Percentiles rank a stretch among this genome's conserved stretches.
phyloP scores from a whole-genome alignment of 495 filamentous ascomycete species.

The Ramalina intermedia region DNA sequence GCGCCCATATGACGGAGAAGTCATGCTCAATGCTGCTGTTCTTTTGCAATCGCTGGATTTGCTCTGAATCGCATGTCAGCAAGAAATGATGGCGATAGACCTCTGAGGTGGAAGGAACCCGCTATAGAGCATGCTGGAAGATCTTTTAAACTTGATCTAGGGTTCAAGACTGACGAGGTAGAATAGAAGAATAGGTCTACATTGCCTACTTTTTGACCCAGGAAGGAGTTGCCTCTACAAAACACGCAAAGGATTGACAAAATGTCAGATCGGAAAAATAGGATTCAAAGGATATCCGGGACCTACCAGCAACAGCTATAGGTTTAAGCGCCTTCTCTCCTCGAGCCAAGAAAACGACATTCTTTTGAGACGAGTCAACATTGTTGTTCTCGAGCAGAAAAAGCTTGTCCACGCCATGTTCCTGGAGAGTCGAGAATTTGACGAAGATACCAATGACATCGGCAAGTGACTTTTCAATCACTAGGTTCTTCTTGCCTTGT shows the following conservation, averaged over 20 bases:
- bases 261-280: constrained; percentile 1
- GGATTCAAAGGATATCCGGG: background rate
- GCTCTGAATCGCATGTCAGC: constrained; percentile 53
- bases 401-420: constrained; percentile 93
- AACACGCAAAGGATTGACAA: background rate
- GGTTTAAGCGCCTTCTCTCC: constrained; percentile 77
- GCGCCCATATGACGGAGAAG: constrained; percentile 87
- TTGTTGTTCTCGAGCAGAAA: constrained; percentile 93
- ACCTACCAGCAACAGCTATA: constrained; percentile 78
- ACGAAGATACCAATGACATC: constrained; percentile 81
- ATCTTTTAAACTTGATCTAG: constrained; percentile 34
- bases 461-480: constrained; percentile 80
- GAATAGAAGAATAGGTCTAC: constrained; percentile 40
- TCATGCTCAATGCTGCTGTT: constrained; percentile 81
- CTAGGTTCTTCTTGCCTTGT: constrained; percentile 94
- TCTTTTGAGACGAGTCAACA: constrained; percentile 81
- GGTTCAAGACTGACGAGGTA: constrained; percentile 52
- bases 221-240: background rate
- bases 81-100: constrained; percentile 39
- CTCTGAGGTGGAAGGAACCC: constrained; percentile 22
- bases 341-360: constrained; percentile 82
- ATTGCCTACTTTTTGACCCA: constrained; percentile 42
- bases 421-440: constrained; percentile 79
- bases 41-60: constrained; percentile 78
- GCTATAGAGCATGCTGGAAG: constrained; percentile 23